Conservation (phyloP, 1,284 basidiomycete genomes). For the Cryptococcus jaspeensis region DNA sequence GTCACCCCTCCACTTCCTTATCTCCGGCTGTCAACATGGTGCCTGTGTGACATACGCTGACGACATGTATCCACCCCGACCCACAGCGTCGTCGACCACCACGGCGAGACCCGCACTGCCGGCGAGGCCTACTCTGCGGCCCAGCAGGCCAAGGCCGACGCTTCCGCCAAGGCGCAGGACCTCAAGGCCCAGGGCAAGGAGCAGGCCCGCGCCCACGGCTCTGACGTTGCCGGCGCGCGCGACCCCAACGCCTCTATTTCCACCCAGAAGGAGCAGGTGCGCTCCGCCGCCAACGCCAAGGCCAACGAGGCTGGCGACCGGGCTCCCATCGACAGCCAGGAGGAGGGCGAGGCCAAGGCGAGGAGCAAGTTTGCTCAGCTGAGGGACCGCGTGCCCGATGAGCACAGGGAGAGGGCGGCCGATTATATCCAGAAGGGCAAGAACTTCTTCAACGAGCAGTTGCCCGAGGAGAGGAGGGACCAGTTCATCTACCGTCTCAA, state of each 20-base stretch:
- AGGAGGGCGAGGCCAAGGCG: slow-evolving; percentile 62
- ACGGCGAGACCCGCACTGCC: slow-evolving; percentile 47
- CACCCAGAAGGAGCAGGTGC: slow-evolving; percentile 43
- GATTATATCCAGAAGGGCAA: slow-evolving; percentile 56
- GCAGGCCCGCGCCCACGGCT: slow-evolving; percentile 54
- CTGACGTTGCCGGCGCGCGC: slow-evolving; percentile 50
- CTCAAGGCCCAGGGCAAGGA: slow-evolving; percentile 38
- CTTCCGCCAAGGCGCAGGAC: slow-evolving; percentile 42
- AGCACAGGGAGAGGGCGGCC: slow-evolving; percentile 35
- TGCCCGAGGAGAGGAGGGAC: slow-evolving; percentile 81
- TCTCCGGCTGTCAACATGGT: no score
- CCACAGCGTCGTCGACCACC: slow-evolving; percentile 41
- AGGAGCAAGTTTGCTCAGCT: slow-evolving; percentile 52
- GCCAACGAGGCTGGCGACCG: slow-evolving; percentile 46
- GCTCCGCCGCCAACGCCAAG: slow-evolving; percentile 38
- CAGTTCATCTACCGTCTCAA: slow-evolving; percentile 48
- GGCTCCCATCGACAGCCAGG: slow-evolving; percentile 50
- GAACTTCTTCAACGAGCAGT: slow-evolving; percentile 75
- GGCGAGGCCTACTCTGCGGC: slow-evolving; percentile 45
- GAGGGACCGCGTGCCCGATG: slow-evolving; percentile 54
- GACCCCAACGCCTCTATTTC: slow-evolving; percentile 51
- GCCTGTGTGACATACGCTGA: background rate
- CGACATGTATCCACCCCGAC: no score
- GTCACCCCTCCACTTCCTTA: slow-evolving; percentile 7
- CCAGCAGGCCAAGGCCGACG: slow-evolving; percentile 45